Percentiles rank a stretch among this genome's conserved stretches.
These are phyloP conservation scores for Mycena amicta DNA, from an alignment of 768 basidiomycete species.

Conservation along the genomic window DNA sequence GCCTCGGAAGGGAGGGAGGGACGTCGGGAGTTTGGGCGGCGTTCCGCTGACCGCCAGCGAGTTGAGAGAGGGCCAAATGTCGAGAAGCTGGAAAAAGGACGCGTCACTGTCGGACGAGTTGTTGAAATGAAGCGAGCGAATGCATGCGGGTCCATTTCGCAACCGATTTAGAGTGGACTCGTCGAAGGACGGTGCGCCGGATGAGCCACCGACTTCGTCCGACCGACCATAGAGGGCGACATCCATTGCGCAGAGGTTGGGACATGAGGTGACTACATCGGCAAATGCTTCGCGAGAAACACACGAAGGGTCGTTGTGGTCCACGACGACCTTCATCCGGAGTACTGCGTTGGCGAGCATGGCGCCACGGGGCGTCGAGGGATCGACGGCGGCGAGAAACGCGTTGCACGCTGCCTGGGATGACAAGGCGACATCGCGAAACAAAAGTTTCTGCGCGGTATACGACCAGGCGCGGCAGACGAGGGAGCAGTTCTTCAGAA, in stretches of 20 bases:
- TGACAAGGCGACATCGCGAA: slow-evolving; percentile 56
- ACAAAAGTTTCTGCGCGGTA: slow-evolving; percentile 67
- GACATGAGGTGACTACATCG: slow-evolving; percentile 57
- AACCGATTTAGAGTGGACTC: slow-evolving; percentile 53
- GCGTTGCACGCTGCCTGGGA: slow-evolving; percentile 55
- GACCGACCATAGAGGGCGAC: slow-evolving; percentile 60
- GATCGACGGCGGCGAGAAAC: slow-evolving; percentile 55
- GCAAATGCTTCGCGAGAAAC: slow-evolving; percentile 62
- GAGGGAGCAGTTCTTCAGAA: slow-evolving; percentile 58
- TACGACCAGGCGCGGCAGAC: slow-evolving; percentile 70
- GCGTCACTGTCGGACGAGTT: slow-evolving; percentile 72
- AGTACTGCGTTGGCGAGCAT: slow-evolving; percentile 56
- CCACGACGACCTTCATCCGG: slow-evolving; percentile 58
- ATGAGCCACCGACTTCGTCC: slow-evolving; percentile 50
- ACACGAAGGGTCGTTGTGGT: slow-evolving; percentile 66
- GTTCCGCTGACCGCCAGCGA: slow-evolving; percentile 62
- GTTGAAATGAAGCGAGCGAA: slow-evolving; percentile 59
- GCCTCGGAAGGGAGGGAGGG: slow-evolving; percentile 46
- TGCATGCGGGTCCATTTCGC: slow-evolving; percentile 49
- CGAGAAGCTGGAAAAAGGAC: slow-evolving; percentile 61
- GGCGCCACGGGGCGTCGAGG: slow-evolving; percentile 47
- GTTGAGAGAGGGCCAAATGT: slow-evolving; percentile 60
- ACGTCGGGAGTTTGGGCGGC: slow-evolving; percentile 50
- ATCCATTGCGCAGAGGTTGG: slow-evolving; percentile 56
- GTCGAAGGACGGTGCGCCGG: slow-evolving; percentile 57